phyloP scores from a whole-genome alignment of 1,284 basidiomycete genomes.

The Leccinum subrobustum region DNA sequence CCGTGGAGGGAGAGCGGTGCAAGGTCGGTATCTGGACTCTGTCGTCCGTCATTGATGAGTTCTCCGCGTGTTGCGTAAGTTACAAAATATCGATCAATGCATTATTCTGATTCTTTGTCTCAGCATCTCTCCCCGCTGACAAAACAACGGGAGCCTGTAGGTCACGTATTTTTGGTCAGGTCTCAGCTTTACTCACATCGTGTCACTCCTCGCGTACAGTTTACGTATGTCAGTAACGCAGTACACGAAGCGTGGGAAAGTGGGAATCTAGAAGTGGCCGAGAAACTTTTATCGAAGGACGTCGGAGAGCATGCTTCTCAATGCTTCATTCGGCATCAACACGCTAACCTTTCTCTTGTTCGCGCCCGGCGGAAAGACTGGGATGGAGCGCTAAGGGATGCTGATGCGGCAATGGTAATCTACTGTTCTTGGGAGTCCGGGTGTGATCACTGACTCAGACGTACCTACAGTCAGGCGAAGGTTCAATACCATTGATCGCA shows the following conservation, averaged over 20 bases:
- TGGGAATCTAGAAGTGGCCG: not conserved
- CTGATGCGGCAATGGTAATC: not conserved
- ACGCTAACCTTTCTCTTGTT: constrained; percentile 8
- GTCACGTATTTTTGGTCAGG: not conserved
- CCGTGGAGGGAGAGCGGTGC: not conserved
- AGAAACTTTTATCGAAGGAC: not conserved
- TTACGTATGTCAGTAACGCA: constrained; percentile 4
- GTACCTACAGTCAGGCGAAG: not conserved
- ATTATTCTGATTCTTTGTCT: not conserved
- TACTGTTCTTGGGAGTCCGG: not conserved
- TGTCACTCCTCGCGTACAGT: not conserved
- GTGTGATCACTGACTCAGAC: not conserved
- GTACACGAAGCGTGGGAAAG: not conserved
- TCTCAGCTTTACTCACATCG: not conserved
- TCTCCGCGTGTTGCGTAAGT: constrained; percentile 5
- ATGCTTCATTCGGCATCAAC: not conserved
- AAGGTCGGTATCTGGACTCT: not conserved
- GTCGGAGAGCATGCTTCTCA: not conserved
- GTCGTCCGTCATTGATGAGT: not conserved
- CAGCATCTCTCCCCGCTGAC: constrained; percentile 2
- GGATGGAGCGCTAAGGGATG: constrained; percentile 5
- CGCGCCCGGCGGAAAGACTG: not conserved
- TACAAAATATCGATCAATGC: not conserved
- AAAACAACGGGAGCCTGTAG: constrained; percentile 2
- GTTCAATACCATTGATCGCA: not conserved